Evolutionary conservation across 495 filamentous ascomycete species (phyloP).

Genomic region (Rostrohypoxylon terebratum): DNA sequence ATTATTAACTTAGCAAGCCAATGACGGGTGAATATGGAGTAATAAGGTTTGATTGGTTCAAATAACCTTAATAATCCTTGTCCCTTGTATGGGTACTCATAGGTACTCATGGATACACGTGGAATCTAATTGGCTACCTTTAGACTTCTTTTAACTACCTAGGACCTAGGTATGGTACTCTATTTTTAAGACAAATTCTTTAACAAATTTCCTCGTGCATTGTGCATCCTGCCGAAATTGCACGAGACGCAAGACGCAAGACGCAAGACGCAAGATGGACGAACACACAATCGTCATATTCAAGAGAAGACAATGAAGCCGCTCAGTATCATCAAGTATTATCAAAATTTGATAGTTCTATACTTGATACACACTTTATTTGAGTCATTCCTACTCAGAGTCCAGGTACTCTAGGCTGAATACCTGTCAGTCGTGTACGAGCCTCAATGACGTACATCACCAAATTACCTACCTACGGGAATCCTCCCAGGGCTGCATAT

Average conservation of each 20-base stretch:
- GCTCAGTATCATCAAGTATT: too few relatives aligned
- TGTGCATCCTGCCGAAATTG: neutral
- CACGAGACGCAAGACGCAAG: too few relatives aligned
- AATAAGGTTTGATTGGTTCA: constrained; percentile 13
- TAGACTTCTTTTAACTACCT: neutral
- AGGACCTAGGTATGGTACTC: too few relatives aligned
- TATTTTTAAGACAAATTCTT: constrained; percentile 17
- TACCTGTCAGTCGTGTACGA: neutral
- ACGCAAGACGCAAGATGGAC: too few relatives aligned
- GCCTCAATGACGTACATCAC: constrained; percentile 35
- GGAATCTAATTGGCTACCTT: neutral
- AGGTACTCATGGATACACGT: neutral
- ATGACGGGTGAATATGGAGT: neutral
- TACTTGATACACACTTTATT: neutral
- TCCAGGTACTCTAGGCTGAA: neutral
- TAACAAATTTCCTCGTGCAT: neutral
- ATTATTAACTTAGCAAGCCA: neutral
- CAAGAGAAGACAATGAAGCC: neutral
- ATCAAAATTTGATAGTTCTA: neutral
- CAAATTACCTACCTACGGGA: constrained; percentile 4
- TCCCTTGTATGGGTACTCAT: neutral
- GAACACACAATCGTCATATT: neutral
- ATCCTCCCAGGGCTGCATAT: constrained; percentile 15
- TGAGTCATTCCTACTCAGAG: neutral
- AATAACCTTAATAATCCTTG: constrained; percentile 1